phyloP scores from a whole-genome alignment of 2,329 filamentous ascomycete species.

The Tolypocladium ophioglossoides region DNA sequence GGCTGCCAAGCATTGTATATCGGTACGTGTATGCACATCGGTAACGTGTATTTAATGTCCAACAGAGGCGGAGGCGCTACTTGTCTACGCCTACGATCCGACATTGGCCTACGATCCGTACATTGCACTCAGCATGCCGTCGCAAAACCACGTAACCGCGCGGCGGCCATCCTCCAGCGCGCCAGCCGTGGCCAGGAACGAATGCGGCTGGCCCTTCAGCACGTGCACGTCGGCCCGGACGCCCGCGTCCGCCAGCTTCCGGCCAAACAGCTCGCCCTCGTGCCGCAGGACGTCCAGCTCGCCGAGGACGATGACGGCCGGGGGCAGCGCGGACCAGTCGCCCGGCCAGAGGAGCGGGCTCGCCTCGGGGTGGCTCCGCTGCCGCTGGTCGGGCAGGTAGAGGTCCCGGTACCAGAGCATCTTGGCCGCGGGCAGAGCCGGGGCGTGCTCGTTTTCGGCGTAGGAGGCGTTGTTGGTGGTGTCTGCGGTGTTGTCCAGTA shows the following conservation, averaged over 20 bases:
- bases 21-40: no score
- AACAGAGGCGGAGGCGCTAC: no score
- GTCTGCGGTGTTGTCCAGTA: slow-evolving; percentile 45
- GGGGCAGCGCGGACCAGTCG: slow-evolving; percentile 38
- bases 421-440: slow-evolving; percentile 42
- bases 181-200: slow-evolving; percentile 48
- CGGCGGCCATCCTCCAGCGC: slow-evolving; percentile 38
- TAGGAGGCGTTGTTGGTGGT: slow-evolving; percentile 29
- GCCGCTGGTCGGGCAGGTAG: slow-evolving; percentile 37
- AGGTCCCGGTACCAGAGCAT: slow-evolving; percentile 52
- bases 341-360: slow-evolving; percentile 40
- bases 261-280: slow-evolving; percentile 41
- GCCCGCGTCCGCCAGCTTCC: slow-evolving; percentile 34
- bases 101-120: not conserved
- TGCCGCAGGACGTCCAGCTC: slow-evolving; percentile 45
- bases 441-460: slow-evolving; percentile 36
- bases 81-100: no score
- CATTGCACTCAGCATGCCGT: slow-evolving; percentile 8
- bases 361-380: slow-evolving; percentile 39
- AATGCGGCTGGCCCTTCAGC: slow-evolving; percentile 46
- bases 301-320: slow-evolving; percentile 40
- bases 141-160: slow-evolving; percentile 34
- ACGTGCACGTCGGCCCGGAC: slow-evolving; percentile 36
- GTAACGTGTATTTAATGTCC: no score
- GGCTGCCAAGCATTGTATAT: no score